Conservation (phyloP, 2,329 filamentous ascomycete genomes). For the Aspergillus quadricinctus region DNA sequence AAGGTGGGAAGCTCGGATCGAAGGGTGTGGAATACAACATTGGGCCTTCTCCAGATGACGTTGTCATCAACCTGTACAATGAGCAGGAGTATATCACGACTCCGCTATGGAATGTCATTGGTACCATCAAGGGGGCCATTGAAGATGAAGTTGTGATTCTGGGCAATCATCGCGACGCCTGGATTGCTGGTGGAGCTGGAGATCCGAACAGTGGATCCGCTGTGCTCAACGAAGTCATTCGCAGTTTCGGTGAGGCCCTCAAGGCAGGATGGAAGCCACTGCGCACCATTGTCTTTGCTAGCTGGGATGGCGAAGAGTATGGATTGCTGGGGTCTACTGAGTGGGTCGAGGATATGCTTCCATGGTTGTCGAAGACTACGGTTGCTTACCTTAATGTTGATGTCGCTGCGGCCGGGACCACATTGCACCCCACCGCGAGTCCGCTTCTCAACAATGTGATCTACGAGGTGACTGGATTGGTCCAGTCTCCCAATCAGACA, state of each 20-base stretch:
- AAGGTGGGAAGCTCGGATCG: constrained; percentile 67
- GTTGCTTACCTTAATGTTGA: constrained; percentile 87
- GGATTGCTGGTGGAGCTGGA: constrained; percentile 78
- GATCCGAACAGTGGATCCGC: constrained; percentile 82
- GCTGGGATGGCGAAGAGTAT: constrained; percentile 81
- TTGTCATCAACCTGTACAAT: constrained; percentile 71
- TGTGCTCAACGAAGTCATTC: constrained; percentile 71
- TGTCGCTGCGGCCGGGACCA: constrained; percentile 61
- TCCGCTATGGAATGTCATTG: constrained; percentile 86
- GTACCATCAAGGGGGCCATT: constrained; percentile 82
- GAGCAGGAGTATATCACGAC: constrained; percentile 78
- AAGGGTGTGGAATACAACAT: constrained; percentile 82
- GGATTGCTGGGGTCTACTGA: constrained; percentile 82
- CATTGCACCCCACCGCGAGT: constrained; percentile 63
- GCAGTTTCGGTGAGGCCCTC: constrained; percentile 68
- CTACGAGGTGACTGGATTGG: constrained; percentile 58
- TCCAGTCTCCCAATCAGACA: constrained; percentile 72
- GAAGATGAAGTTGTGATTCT: constrained; percentile 81
- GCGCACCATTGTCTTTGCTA: constrained; percentile 87
- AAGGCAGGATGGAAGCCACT: constrained; percentile 76
- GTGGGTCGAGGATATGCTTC: constrained; percentile 86
- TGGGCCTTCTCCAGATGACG: constrained; percentile 69
- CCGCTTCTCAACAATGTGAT: constrained; percentile 73
- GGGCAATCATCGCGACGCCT: constrained; percentile 89
- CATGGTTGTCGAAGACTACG: constrained; percentile 69